These are phyloP conservation scores for Cystobasidium slooffiae DNA, from an alignment of 1,284 basidiomycete genomes.

Conservation along the genomic window DNA sequence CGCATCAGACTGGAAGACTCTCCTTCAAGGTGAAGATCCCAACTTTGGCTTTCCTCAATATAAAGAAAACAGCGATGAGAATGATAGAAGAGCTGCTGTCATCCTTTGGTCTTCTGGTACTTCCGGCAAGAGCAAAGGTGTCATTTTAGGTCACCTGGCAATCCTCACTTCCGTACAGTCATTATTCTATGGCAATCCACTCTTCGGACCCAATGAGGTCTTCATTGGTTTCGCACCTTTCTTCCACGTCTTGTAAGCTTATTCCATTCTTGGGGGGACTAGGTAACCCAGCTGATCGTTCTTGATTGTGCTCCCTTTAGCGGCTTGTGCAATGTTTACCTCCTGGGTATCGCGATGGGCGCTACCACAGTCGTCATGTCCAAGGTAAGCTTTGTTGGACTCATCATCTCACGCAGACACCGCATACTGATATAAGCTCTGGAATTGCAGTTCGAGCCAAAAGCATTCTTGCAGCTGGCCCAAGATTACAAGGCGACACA, in stretches of 20 bases:
- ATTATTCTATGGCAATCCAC: conserved; percentile 52
- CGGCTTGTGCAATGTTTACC: conserved; percentile 54
- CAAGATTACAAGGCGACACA: conserved; percentile 56
- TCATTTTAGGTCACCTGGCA: conserved; percentile 56
- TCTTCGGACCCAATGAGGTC: conserved; percentile 47
- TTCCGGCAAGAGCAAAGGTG: conserved; percentile 57
- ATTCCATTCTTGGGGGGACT: neutral
- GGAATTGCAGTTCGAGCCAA: conserved; percentile 54
- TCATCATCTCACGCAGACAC: no score
- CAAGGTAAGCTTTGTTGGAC: conserved; percentile 44
- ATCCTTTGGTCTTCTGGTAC: conserved; percentile 57
- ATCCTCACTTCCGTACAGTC: conserved; percentile 53
- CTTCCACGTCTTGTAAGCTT: conserved; percentile 52
- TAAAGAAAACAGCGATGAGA: conserved; percentile 45
- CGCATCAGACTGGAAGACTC: conserved; percentile 47
- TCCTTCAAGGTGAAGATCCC: conserved; percentile 45
- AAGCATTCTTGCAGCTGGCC: conserved; percentile 55
- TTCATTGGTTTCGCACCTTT: conserved; percentile 57
- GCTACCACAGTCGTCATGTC: conserved; percentile 56
- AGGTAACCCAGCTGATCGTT: neutral
- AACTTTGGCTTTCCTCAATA: conserved; percentile 47
- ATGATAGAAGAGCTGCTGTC: conserved; percentile 51
- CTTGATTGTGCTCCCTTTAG: neutral
- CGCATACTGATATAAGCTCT: neutral
- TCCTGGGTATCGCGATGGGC: conserved; percentile 54